Conservation (phyloP, 2,329 filamentous ascomycete species). For the Amesomyces nigricolor region DNA sequence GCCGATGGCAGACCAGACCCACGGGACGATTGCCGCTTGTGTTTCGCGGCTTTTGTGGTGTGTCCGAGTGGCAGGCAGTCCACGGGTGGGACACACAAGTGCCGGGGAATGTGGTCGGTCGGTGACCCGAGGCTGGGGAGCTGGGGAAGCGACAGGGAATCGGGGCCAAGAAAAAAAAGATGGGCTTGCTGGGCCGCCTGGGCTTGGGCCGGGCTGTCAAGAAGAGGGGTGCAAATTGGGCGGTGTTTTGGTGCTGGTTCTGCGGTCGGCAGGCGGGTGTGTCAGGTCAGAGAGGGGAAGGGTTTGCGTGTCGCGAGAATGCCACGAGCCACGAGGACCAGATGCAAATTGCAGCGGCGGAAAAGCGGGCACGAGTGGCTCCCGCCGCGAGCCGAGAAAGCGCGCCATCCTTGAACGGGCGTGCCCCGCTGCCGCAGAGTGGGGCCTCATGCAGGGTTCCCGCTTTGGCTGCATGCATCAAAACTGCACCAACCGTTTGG, state of each 20-base stretch:
- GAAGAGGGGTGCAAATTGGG: conserved; percentile 6
- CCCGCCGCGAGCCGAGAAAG: conserved; percentile 5
- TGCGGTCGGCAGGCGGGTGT: conserved; percentile 17
- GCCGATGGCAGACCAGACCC: conserved; percentile 16
- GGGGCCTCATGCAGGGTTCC: background rate
- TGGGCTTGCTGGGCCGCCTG: background rate
- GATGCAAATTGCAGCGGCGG: conserved; percentile 17
- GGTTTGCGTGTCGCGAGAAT: conserved; percentile 25
- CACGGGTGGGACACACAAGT: conserved; percentile 16
- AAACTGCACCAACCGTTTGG: background rate
- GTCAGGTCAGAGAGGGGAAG: conserved; percentile 18
- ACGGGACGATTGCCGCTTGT: conserved; percentile 20
- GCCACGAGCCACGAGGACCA: conserved; percentile 23
- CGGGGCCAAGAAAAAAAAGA: conserved; percentile 8
- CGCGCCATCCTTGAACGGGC: conserved; percentile 10
- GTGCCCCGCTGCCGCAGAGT: background rate
- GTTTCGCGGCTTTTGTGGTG: conserved; percentile 17
- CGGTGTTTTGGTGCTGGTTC: conserved; percentile 8
- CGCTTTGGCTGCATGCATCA: background rate
- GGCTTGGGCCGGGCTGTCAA: conserved; percentile 7
- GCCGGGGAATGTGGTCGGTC: conserved; percentile 15
- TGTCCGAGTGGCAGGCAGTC: conserved; percentile 5
- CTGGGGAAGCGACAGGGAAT: background rate
- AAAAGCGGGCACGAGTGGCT: conserved; percentile 20
- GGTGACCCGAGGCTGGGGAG: conserved; percentile 11